Conservation (phyloP, 1,284 basidiomycete genomes). For the Ganoderma lucidum region DNA sequence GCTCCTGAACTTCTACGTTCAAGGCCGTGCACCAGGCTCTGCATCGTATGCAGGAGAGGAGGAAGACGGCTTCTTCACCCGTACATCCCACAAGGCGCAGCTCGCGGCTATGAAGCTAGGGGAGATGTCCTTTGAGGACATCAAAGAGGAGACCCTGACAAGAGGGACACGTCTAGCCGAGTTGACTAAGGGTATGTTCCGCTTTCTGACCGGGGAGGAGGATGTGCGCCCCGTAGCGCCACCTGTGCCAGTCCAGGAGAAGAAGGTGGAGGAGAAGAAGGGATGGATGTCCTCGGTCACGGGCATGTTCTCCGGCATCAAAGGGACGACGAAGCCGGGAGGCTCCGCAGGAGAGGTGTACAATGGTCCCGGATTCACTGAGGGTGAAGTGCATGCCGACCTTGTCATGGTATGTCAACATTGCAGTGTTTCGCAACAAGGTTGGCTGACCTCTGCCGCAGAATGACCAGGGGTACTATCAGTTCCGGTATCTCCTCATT, state of each 20-base stretch:
- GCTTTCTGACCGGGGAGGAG: slow-evolving; percentile 70
- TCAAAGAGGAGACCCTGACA: slow-evolving; percentile 50
- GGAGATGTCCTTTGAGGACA: slow-evolving; percentile 63
- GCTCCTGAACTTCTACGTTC: slow-evolving; percentile 81
- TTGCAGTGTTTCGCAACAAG: not conserved
- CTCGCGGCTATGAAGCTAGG: slow-evolving; percentile 50
- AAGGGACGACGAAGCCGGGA: slow-evolving; percentile 48
- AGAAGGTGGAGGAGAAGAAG: slow-evolving; percentile 46
- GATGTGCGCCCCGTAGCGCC: slow-evolving; percentile 47
- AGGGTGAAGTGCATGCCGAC: slow-evolving; percentile 83
- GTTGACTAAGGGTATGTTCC: slow-evolving; percentile 63
- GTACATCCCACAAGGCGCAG: slow-evolving; percentile 48
- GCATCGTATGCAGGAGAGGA: slow-evolving; percentile 27
- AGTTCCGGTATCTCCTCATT: slow-evolving; percentile 78
- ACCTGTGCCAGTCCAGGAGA: slow-evolving; percentile 42
- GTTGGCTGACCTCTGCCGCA: slow-evolving; percentile 42
- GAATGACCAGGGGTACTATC: slow-evolving; percentile 80
- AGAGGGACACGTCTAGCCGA: slow-evolving; percentile 44
- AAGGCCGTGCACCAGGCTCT: slow-evolving; percentile 56
- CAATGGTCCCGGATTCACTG: slow-evolving; percentile 62
- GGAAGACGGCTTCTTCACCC: slow-evolving; percentile 17
- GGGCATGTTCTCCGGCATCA: slow-evolving; percentile 74
- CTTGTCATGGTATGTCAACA: slow-evolving; percentile 66
- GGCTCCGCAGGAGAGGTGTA: slow-evolving; percentile 41
- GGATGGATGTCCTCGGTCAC: slow-evolving; percentile 61